Evolutionary conservation across 208 protist genomes (phyloP), one percentile per base, ranked within the genome.

Genomic region (Leishmania major): DNA sequence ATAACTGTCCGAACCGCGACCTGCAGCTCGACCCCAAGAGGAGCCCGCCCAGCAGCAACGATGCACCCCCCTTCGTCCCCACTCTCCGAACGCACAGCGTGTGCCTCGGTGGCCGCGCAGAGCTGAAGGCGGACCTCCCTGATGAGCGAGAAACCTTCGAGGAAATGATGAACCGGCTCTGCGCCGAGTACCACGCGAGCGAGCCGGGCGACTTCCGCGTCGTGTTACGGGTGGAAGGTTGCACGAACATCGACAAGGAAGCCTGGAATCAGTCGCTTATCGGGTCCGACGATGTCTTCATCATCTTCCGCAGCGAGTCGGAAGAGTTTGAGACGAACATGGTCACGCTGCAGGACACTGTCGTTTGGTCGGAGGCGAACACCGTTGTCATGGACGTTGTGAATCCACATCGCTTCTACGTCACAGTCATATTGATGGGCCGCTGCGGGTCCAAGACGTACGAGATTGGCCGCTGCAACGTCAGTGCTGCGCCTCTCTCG

Each of bases 351-450:
- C 84, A 89, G 51, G 75, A 78, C 72, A 97, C 90, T 17, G 84
- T 91, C 6, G 85, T 94, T 37, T 96, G 90, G 88, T 75, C 84
- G 3, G 75, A 81, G 70, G 60, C 72, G 53, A 90, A 88, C 74
- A 75, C 55, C 28, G 47, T 86, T 40, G 51, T 77, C 19, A 76
- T 97, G 55, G 92, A 95, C 75, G 86, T 97, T 37, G 72, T 92
- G 35, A 80, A 96, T 76, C 92, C 92, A 1, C 45, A 67, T 15
- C 80, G 31, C 19, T 94, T 89, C 80, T 81, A 81, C n/a, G 76
- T 97, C 8, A 81, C 91, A 57, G 84, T 96, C 31, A 87, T 95
- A 53, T 73, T 97, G 55, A 90, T 91, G 77, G 89, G 89, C 37
- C 80, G 79, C 75, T 75, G 75, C n/a, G 64, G 75, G 2, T 66